Evolutionary conservation across 1,284 basidiomycete genomes (phyloP).

Genomic region (Ganoderma meredithae): DNA sequence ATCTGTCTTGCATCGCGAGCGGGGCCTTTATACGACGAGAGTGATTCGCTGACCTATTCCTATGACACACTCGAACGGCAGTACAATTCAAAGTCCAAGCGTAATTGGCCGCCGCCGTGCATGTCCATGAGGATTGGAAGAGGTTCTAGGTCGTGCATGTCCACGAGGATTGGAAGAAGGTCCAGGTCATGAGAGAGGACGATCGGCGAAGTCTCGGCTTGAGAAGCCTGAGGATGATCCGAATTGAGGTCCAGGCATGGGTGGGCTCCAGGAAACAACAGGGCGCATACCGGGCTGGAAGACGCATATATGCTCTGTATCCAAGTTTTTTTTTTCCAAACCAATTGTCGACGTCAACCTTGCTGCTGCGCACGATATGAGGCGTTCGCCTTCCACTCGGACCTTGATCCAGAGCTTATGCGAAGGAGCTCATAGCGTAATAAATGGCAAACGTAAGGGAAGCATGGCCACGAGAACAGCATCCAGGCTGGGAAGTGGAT

Average conservation of each 20-base stretch:
- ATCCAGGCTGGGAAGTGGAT: not conserved
- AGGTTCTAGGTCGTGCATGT: constrained; percentile 13
- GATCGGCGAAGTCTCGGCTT: constrained; percentile 12
- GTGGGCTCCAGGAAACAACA: not conserved
- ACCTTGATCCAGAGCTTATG: not conserved
- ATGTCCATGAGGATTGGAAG: not conserved
- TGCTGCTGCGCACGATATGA: not conserved
- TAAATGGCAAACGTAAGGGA: not conserved
- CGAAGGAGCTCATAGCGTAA: not conserved
- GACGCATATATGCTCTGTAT: not conserved
- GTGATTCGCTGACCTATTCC: not conserved
- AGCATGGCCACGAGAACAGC: not conserved
- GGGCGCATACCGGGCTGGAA: not conserved
- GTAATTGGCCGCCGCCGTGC: not conserved
- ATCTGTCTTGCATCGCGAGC: not conserved
- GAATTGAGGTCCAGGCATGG: not conserved
- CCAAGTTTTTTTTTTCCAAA: not conserved
- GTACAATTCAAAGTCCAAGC: not conserved
- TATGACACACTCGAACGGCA: not conserved
- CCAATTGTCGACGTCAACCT: not conserved
- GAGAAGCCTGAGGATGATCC: not conserved
- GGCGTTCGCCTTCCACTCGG: not conserved
- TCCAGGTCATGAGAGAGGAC: constrained; percentile 13
- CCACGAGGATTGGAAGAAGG: too few species aligned
- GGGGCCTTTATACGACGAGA: not conserved